Percentiles rank a stretch among this genome's conserved stretches.
These are phyloP conservation scores for Tylopilus rubrobrunneus DNA, from an alignment of 768 basidiomycete species.

Conservation along the genomic window DNA sequence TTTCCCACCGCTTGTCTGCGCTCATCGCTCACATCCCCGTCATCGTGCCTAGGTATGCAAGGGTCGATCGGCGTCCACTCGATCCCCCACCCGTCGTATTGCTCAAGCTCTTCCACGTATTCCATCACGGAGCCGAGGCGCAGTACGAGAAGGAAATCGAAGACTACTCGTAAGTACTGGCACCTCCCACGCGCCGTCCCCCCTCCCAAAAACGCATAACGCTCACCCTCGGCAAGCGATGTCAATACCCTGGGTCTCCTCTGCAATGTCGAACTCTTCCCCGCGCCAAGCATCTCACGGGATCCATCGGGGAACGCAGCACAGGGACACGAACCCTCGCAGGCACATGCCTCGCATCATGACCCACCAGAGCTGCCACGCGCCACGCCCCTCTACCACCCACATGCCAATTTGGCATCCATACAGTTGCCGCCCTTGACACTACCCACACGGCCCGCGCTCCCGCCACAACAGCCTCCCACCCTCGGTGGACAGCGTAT, in stretches of 20 bases:
- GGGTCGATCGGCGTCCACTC: constrained; percentile 60
- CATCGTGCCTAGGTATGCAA: constrained; percentile 44
- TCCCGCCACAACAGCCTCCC: constrained; percentile 6
- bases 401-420: constrained; percentile 9
- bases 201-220: background rate
- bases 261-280: constrained; percentile 77
- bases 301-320: background rate
- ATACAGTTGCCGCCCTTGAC: constrained; percentile 23
- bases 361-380: constrained; percentile 7
- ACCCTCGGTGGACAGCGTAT: constrained; percentile 31
- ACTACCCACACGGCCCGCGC: constrained; percentile 10
- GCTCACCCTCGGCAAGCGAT: constrained; percentile 39
- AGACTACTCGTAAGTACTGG: constrained; percentile 43
- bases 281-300: constrained; percentile 36
- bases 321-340: constrained; percentile 13
- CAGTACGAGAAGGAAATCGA: constrained; percentile 47
- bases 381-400: constrained; percentile 11
- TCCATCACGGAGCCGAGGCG: constrained; percentile 35
- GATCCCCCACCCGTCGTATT: constrained; percentile 62
- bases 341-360: constrained; percentile 5
- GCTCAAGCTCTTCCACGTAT: constrained; percentile 48
- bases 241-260: constrained; percentile 63
- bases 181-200: background rate
- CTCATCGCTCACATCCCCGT: background rate
- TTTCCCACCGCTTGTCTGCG: background rate